Evolutionary conservation across 139 green algal genomes (phyloP).

Genomic region (Astrephomene gubernaculifera): DNA sequence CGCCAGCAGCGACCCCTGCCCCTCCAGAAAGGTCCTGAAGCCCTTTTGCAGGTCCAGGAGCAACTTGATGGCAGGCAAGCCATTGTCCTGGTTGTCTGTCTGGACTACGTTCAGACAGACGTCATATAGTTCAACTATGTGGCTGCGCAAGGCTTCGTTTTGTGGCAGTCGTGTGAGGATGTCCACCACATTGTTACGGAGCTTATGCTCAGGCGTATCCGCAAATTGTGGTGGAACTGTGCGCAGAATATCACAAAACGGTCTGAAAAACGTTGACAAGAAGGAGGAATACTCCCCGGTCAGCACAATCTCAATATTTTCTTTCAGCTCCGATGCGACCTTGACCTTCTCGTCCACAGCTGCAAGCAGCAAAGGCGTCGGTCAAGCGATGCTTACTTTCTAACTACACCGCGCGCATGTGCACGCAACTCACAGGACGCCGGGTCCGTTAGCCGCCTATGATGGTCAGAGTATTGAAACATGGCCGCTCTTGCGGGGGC

Average conservation of each 20-base stretch:
- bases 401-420: not conserved
- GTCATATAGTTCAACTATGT: conserved; percentile 74
- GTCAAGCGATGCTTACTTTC: not conserved
- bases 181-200: conserved; percentile 81
- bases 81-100: conserved; percentile 94
- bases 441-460: conserved; percentile 23
- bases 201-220: conserved; percentile 70
- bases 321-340: conserved; percentile 68
- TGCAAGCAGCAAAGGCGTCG: conserved; percentile 29
- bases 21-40: conserved; percentile 73
- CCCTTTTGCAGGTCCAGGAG: conserved; percentile 93
- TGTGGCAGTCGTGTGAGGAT: conserved; percentile 81
- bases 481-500: not conserved
- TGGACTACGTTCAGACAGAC: conserved; percentile 74
- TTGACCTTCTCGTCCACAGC: conserved; percentile 63
- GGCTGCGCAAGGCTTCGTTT: conserved; percentile 72
- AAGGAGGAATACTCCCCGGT: conserved; percentile 72
- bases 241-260: conserved; percentile 72
- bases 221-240: conserved; percentile 53
- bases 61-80: conserved; percentile 78
- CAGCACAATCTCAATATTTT: conserved; percentile 77
- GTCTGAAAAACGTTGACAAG: conserved; percentile 69
- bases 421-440: not conserved
- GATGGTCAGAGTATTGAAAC: conserved; percentile 3
- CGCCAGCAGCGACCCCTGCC: conserved; percentile 81